A percentile compares a stretch with the other conserved stretches of the same genome.
These are phyloP conservation scores for Chlamydomonas asymmetrica DNA, from an alignment of 139 green algal genomes.

Conservation along the genomic window DNA sequence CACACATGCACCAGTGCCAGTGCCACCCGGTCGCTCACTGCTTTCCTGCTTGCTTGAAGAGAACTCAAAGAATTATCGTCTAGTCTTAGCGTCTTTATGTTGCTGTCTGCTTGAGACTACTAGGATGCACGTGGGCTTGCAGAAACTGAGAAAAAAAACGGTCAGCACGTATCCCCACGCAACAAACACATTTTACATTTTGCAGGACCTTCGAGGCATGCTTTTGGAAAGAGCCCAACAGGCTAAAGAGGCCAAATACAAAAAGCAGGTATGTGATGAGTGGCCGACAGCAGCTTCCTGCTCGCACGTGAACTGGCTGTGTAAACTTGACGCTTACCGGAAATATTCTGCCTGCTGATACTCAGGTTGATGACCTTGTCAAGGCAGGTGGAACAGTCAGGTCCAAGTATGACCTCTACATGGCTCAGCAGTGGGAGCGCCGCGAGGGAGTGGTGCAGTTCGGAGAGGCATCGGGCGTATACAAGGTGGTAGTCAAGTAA, in stretches of 20 bases:
- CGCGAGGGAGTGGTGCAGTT: constrained; percentile 40
- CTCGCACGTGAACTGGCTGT: no score
- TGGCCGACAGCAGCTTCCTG: no score
- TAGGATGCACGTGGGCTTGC: background rate
- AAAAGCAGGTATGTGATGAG: no score
- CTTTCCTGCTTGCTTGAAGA: background rate
- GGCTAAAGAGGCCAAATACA: constrained; percentile 20
- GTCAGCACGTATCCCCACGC: background rate
- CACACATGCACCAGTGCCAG: background rate
- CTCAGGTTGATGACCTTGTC: constrained; percentile 40
- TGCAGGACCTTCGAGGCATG: constrained; percentile 30
- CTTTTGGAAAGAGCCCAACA: constrained; percentile 23
- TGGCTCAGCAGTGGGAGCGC: constrained; percentile 50
- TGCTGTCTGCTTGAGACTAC: background rate
- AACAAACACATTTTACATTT: background rate
- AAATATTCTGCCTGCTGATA: no score
- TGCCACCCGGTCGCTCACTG: background rate
- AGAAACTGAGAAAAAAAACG: background rate
- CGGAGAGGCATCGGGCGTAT: constrained; percentile 40
- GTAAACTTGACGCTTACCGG: no score
- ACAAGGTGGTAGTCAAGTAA: constrained; percentile 48
- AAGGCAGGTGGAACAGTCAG: constrained; percentile 34
- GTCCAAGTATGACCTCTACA: constrained; percentile 37
- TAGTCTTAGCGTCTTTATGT: background rate
- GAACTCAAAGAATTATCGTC: background rate